Evolutionary conservation across 495 filamentous ascomycete species (phyloP), one percentile per base, ranked within the genome.

Genomic region (Friedmanniomyces endolithicus): DNA sequence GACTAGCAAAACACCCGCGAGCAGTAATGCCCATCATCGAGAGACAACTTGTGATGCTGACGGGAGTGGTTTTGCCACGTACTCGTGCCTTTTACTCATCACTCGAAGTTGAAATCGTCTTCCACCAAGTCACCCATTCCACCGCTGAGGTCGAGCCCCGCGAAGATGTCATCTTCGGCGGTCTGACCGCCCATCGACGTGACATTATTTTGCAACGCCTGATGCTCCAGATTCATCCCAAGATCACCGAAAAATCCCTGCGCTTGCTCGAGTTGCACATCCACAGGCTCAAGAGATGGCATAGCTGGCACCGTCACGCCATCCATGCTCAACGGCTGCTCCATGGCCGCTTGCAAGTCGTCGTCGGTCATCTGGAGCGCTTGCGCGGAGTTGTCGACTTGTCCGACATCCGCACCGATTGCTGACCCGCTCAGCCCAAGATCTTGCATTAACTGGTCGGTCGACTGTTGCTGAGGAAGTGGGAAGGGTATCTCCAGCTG

Each of bases 131-230:
- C 50, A 48, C 52, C 56, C 50, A 63, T 46, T 53, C 64, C 47
- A 1, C 44, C 53, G 9, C 55, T 45, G 58, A 64, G 61, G 53
- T 63, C 57, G 19, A 65, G 53, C 20, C 43, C 63, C 12, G 35
- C 60, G 49, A 64, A 65, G 20, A 65, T 65, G 39, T 65, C 61
- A 20, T 65, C 63, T 14, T 65, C 62, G 7, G 49, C 27, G 48
- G 50, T 48, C 53, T 55, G 55, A 22, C 29, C 56, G 7, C 46
- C 55, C 23, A 39, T 29, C 11, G 33, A 27, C 41, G 17, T 51
- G 16, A 3, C 52, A 16, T 51, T 39, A 11, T 46, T 22, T 29
- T 29, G 27, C 12, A 19, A 19, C 23, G 17, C 14, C 23, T 58
- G 53, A 33, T 56, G 53, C 0, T 49, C 57, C 57, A 64, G 46